phyloP scores from a whole-genome alignment of 768 basidiomycete species.

The Pulveroboletus sp. region DNA sequence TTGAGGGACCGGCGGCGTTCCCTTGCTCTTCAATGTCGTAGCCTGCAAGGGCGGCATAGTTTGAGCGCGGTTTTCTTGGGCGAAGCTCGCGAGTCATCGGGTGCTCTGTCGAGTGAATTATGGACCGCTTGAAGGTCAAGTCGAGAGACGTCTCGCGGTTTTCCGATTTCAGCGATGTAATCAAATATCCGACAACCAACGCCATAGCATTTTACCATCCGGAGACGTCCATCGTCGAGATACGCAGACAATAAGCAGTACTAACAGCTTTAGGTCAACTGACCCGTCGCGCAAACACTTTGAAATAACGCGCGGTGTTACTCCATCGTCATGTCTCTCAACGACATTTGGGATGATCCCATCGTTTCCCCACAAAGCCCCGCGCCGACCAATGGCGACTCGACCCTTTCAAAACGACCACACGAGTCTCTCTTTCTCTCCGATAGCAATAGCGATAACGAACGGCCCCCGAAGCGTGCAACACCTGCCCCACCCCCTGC shows the following conservation, averaged over 20 bases:
- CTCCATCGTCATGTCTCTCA: slow-evolving; percentile 35
- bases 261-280: too few species aligned
- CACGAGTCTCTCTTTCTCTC: slow-evolving; percentile 52
- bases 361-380: slow-evolving; percentile 25
- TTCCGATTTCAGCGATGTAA: too few species aligned
- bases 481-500: slow-evolving; percentile 13
- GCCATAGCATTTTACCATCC: too few species aligned
- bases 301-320: slow-evolving; percentile 25
- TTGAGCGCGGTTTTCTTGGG: slow-evolving; percentile 47
- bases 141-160: too few species aligned
- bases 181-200: too few species aligned
- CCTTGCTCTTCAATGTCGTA: slow-evolving; percentile 29
- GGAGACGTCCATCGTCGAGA: too few species aligned
- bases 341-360: slow-evolving; percentile 60
- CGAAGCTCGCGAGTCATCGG: slow-evolving; percentile 54
- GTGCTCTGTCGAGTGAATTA: neutral
- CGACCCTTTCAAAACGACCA: slow-evolving; percentile 28
- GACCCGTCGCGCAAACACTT: slow-evolving; percentile 21
- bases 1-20: slow-evolving; percentile 41
- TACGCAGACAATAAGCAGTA: too few species aligned
- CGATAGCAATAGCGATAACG: slow-evolving; percentile 42
- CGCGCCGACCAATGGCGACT: slow-evolving; percentile 14
- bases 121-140: neutral
- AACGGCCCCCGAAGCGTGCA: slow-evolving; percentile 25
- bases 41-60: slow-evolving; percentile 41